These are phyloP conservation scores for Psilocybe mexicana DNA, from an alignment of 1,284 basidiomycete species.

Conservation along the genomic window DNA sequence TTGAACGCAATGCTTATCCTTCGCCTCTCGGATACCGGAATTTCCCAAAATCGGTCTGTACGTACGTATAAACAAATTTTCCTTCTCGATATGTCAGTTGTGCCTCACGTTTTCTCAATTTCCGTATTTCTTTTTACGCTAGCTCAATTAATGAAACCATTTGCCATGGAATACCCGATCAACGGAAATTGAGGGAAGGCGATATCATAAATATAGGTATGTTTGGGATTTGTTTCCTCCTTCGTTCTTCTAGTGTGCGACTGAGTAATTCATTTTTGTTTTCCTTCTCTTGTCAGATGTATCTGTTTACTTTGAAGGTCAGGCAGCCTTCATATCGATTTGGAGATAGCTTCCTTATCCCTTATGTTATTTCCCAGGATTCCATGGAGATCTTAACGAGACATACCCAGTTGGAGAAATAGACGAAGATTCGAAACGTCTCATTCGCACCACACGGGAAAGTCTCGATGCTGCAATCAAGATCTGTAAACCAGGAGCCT, in stretches of 20 bases:
- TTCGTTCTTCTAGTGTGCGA: background rate
- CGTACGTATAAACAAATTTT: slow-evolving; percentile 50
- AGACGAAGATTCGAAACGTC: slow-evolving; percentile 78
- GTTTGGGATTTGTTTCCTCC: slow-evolving; percentile 14
- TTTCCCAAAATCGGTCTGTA: slow-evolving; percentile 97
- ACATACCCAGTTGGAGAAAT: slow-evolving; percentile 89
- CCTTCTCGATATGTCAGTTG: slow-evolving; percentile 1
- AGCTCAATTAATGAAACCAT: slow-evolving; percentile 95
- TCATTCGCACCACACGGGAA: slow-evolving; percentile 81
- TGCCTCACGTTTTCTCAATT: slow-evolving; percentile 1
- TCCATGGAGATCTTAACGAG: slow-evolving; percentile 90
- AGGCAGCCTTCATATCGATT: slow-evolving; percentile 17
- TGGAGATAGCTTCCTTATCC: background rate
- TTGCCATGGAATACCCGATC: slow-evolving; percentile 96
- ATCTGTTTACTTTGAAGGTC: slow-evolving; percentile 56
- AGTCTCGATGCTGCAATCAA: slow-evolving; percentile 87
- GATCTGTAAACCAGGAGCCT: slow-evolving; percentile 86
- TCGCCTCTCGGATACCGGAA: slow-evolving; percentile 91
- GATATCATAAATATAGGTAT: slow-evolving; percentile 92
- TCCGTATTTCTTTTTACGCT: slow-evolving; percentile 1
- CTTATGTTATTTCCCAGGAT: slow-evolving; percentile 50
- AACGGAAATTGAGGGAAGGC: slow-evolving; percentile 82
- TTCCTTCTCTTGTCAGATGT: slow-evolving; percentile 19
- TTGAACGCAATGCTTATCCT: slow-evolving; percentile 93
- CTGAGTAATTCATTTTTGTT: slow-evolving; percentile 7